Evolutionary conservation across 1,284 basidiomycete genomes (phyloP), one percentile per base, ranked within the genome.

Genomic region (Porogramme epimiltina): DNA sequence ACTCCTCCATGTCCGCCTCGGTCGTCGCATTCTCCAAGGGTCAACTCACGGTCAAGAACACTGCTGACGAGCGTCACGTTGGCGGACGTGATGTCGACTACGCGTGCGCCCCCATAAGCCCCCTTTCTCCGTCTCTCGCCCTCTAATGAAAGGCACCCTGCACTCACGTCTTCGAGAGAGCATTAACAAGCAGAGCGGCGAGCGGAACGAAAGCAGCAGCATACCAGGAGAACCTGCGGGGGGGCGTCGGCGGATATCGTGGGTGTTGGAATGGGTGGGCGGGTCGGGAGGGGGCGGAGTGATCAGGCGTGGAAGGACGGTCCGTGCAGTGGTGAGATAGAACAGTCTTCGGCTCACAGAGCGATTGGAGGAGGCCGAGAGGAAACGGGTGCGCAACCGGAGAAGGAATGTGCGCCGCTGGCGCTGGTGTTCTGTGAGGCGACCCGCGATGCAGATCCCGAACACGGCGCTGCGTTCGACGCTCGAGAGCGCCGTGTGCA

Each of bases 21-120:
- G 82, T 97, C 65, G 87, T 93, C 52, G 90, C 91, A 26, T 97
- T 95, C 78, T 87, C 90, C 70, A 96, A 96, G 73, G 94, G 93
- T 51, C 89, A 93, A 70, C 83, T 97, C 50, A 78, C 77, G 52
- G 87, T 97, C 68, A 94, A 92, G 76, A 77, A 81, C 52, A 87
- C 91, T 18, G 93, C 93, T 8, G 95, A 90, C 72, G 93, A 96
- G 69, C 85, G 84, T 60, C 85, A 96, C 70, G 85, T 96, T 59
- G 95, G 95, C 66, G 95, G 95, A 41, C 91, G 95, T 56, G 90
- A 97, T 72, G 89, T 97, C 71, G 95, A 97, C 76, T 85, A 84
- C 65, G 91, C 88, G 10, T 86, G 97, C 59, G 83, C 95, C 36
- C 70, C n/a, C n/a, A n/a, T n/a, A n/a, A n/a, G n/a, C n/a, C n/a